Conservation (phyloP, 371 early-diverging fungal genomes). For the Zychaea mexicana region DNA sequence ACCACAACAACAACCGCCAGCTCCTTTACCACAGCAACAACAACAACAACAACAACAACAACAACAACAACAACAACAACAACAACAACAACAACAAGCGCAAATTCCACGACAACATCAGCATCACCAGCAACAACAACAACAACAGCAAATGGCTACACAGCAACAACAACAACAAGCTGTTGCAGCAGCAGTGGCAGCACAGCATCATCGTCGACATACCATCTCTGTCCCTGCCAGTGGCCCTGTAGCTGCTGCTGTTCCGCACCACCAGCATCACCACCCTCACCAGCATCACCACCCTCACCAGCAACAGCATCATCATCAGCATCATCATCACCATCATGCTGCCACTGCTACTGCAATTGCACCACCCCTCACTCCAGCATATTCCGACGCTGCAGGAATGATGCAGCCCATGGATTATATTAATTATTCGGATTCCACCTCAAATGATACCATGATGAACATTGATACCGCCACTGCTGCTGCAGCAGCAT, state of each 20-base stretch:
- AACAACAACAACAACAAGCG: neutral
- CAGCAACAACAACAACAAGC: conserved; percentile 2
- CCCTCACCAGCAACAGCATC: no score
- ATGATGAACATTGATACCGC: conserved; percentile 8
- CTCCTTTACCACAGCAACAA: neutral
- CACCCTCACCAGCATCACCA: no score
- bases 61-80: neutral
- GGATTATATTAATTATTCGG: neutral
- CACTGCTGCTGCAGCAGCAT: no score
- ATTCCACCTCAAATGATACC: neutral
- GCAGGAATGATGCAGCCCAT: neutral
- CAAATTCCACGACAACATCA: neutral
- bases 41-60: neutral
- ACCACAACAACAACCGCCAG: neutral
- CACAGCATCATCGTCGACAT: conserved; percentile 13
- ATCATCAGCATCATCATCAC: no score
- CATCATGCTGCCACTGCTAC: no score
- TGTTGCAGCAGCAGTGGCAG: neutral
- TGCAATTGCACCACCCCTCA: neutral
- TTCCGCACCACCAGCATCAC: no score
- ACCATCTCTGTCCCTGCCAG: conserved; percentile 10
- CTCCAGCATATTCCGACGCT: neutral
- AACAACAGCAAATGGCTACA: neutral
- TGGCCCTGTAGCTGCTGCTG: neutral
- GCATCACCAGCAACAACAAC: neutral